Evolutionary conservation across 352 stramenopile genomes (phyloP).

Genomic region (Halophytophthora polymorphica): DNA sequence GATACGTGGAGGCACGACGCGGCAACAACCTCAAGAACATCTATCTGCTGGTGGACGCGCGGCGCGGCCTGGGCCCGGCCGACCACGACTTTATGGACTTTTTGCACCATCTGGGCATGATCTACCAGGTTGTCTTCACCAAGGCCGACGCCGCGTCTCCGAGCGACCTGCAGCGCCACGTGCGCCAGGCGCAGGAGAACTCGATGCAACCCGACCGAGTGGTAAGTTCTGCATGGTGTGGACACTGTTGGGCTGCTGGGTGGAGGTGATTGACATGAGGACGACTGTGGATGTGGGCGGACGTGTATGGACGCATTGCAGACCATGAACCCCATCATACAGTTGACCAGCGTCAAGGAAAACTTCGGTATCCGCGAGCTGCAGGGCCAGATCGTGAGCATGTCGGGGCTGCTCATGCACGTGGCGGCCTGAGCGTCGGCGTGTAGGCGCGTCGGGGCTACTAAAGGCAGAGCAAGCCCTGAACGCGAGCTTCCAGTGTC

Average conservation of each 20-base stretch:
- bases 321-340: slow-evolving; percentile 82
- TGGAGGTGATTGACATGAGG: slow-evolving; percentile 1
- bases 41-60: slow-evolving; percentile 77
- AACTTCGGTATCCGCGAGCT: slow-evolving; percentile 73
- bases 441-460: neutral
- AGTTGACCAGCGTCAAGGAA: slow-evolving; percentile 78
- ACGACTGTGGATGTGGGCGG: no score
- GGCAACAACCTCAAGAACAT: slow-evolving; percentile 71
- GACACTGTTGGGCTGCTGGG: slow-evolving; percentile 2
- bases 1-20: slow-evolving; percentile 65
- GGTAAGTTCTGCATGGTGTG: slow-evolving; percentile 19
- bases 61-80: slow-evolving; percentile 67
- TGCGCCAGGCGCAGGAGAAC: slow-evolving; percentile 48
- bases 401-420: slow-evolving; percentile 45
- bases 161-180: slow-evolving; percentile 42
- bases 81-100: slow-evolving; percentile 90
- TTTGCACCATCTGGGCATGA: slow-evolving; percentile 68
- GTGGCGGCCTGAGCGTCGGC: slow-evolving; percentile 4
- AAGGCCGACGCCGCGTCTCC: slow-evolving; percentile 77
- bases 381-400: slow-evolving; percentile 66
- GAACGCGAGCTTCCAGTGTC: neutral
- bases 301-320: no score
- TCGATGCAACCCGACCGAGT: slow-evolving; percentile 49
- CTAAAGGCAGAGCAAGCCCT: slow-evolving; percentile 10
- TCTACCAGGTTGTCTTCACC: slow-evolving; percentile 91